A percentile compares a stretch with the other conserved stretches of the same genome.
These are phyloP conservation scores for Globisporangium megalacanthum DNA, from an alignment of 352 stramenopile species.

Conservation along the genomic window DNA sequence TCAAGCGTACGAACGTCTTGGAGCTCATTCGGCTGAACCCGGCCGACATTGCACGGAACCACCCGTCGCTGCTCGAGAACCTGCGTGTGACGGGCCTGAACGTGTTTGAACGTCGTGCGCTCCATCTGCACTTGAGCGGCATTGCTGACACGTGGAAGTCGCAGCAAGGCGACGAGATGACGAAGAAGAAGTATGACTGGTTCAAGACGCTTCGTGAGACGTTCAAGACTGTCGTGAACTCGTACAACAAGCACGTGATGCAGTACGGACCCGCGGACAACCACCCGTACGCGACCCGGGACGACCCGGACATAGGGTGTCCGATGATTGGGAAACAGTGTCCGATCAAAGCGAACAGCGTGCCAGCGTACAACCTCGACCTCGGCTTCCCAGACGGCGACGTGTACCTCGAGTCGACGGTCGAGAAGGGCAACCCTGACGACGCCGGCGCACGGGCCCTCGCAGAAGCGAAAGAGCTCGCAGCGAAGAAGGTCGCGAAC, in stretches of 20 bases:
- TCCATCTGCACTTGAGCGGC: constrained; percentile 85
- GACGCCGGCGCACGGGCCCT: constrained; percentile 65
- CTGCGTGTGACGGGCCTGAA: constrained; percentile 88
- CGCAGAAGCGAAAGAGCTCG: constrained; percentile 60
- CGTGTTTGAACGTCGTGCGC: constrained; percentile 84
- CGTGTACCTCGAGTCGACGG: constrained; percentile 67
- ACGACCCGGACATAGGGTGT: constrained; percentile 77
- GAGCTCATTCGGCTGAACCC: constrained; percentile 86
- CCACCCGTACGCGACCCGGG: constrained; percentile 82
- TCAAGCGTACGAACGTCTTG: constrained; percentile 91
- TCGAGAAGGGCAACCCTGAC: constrained; percentile 63
- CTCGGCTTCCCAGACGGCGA: constrained; percentile 78
- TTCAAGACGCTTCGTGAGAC: constrained; percentile 91
- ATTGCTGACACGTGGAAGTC: constrained; percentile 85
- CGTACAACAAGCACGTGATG: constrained; percentile 87
- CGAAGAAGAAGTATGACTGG: constrained; percentile 89
- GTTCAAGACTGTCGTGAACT: constrained; percentile 90
- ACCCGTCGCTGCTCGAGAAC: constrained; percentile 88
- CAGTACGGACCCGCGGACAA: constrained; percentile 88
- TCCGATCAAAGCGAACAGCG: constrained; percentile 81
- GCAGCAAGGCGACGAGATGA: constrained; percentile 90
- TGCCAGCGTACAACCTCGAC: constrained; percentile 70
- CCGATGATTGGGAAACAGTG: constrained; percentile 89
- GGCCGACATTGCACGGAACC: constrained; percentile 82
- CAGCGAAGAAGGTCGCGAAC: constrained; percentile 61